Conservation (phyloP, 1,139 yeast species). For the Starmera stellimalicola region DNA sequence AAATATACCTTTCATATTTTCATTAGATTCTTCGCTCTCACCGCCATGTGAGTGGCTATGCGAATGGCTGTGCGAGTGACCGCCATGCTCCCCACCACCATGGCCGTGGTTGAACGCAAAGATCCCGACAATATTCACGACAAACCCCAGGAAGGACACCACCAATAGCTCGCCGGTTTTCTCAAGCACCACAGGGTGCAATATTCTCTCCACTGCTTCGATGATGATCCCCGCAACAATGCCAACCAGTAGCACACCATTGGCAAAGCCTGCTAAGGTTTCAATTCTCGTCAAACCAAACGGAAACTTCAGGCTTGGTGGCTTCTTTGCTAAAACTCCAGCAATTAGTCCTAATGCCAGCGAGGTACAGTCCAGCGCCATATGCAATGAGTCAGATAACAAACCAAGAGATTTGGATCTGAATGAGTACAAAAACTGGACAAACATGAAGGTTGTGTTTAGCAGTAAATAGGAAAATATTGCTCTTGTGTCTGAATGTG, state of each 20-base stretch:
- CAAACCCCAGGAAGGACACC: constrained; percentile 74
- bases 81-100: constrained; percentile 29
- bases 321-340: constrained; percentile 49
- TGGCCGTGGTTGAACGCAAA: constrained; percentile 81
- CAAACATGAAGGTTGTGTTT: constrained; percentile 88
- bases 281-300: constrained; percentile 83
- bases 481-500: constrained; percentile 72
- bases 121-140: constrained; percentile 86
- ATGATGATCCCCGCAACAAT: constrained; percentile 82
- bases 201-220: constrained; percentile 77
- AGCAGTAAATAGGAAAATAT: constrained; percentile 80
- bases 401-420: constrained; percentile 88
- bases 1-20: constrained; percentile 91
- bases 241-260: constrained; percentile 80
- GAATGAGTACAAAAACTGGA: constrained; percentile 85
- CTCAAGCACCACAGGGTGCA: constrained; percentile 67
- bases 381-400: constrained; percentile 86
- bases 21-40: constrained; percentile 33
- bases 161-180: constrained; percentile 79
- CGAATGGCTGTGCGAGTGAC: constrained; percentile 23
- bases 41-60: constrained; percentile 19
- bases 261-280: constrained; percentile 89
- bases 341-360: constrained; percentile 85
- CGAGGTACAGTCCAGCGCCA: constrained; percentile 93
- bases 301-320: constrained; percentile 66